Conservation (phyloP, 1,284 basidiomycete genomes). For the Apiotrichum montevideense region DNA sequence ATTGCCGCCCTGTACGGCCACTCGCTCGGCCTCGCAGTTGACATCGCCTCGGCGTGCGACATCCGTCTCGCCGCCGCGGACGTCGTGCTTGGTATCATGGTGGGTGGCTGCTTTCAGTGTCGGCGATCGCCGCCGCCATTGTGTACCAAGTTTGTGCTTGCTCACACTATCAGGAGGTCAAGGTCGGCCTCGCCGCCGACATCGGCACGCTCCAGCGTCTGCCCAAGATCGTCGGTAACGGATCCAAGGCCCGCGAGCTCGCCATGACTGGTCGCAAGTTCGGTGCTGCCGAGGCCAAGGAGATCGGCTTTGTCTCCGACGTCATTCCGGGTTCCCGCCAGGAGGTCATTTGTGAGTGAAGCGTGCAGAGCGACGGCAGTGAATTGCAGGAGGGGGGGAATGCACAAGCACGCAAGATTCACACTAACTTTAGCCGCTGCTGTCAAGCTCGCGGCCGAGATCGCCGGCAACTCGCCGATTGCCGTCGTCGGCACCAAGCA, state of each 20-base stretch:
- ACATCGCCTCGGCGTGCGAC: slow-evolving; percentile 75
- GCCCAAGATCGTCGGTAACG: slow-evolving; percentile 74
- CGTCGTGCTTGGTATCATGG: slow-evolving; percentile 70
- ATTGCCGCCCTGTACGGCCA: slow-evolving; percentile 76
- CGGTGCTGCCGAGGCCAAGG: slow-evolving; percentile 60
- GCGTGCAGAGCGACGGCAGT: neutral
- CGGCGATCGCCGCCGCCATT: neutral
- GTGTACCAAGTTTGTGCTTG: neutral
- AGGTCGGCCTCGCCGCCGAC: slow-evolving; percentile 83
- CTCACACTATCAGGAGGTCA: slow-evolving; percentile 62
- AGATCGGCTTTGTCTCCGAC: slow-evolving; percentile 69
- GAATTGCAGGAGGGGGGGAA: no score
- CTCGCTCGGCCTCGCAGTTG: slow-evolving; percentile 63
- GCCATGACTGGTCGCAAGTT: slow-evolving; percentile 73
- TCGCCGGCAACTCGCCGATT: slow-evolving; percentile 63
- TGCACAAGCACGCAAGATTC: neutral
- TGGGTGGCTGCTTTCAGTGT: slow-evolving; percentile 28
- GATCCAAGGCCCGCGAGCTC: slow-evolving; percentile 70
- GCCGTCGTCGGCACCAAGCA: slow-evolving; percentile 78
- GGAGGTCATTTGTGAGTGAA: slow-evolving; percentile 46
- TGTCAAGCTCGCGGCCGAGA: slow-evolving; percentile 48
- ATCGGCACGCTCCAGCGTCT: slow-evolving; percentile 82
- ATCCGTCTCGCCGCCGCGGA: slow-evolving; percentile 66
- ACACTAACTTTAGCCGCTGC: slow-evolving; percentile 51
- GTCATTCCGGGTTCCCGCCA: slow-evolving; percentile 63